phyloP scores from a whole-genome alignment of 2,329 filamentous ascomycete species.

The Aureobasidium sp. region DNA sequence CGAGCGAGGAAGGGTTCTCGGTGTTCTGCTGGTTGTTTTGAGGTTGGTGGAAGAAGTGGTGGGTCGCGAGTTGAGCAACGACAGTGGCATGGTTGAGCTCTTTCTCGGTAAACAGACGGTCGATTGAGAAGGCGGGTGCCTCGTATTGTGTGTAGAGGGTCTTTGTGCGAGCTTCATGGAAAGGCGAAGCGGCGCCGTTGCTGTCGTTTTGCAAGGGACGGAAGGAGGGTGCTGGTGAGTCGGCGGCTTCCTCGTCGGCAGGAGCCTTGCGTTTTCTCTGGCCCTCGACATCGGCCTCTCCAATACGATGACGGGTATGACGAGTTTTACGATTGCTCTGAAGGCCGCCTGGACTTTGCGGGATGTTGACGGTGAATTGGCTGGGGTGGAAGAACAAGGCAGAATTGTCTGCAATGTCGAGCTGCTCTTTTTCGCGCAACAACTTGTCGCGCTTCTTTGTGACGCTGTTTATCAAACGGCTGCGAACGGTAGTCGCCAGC shows the following conservation, averaged over 20 bases:
- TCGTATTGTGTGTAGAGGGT: conserved; percentile 50
- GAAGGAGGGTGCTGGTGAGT: conserved; percentile 49
- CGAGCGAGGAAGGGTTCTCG: conserved; percentile 23
- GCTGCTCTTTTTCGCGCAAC: conserved; percentile 59
- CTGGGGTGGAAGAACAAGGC: conserved; percentile 58
- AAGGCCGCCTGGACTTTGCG: conserved; percentile 54
- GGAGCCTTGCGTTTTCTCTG: conserved; percentile 53
- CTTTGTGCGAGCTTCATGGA: conserved; percentile 47
- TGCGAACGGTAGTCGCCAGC: conserved; percentile 52
- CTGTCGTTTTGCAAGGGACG: conserved; percentile 37
- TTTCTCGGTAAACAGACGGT: conserved; percentile 61
- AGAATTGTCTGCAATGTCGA: conserved; percentile 61
- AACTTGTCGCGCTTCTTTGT: conserved; percentile 51
- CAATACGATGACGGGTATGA: conserved; percentile 49
- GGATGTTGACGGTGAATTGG: conserved; percentile 59
- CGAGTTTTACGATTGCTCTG: conserved; percentile 57
- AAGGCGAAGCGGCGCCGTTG: conserved; percentile 42
- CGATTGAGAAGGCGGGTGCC: conserved; percentile 53
- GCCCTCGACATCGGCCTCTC: conserved; percentile 31
- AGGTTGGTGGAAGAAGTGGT: conserved; percentile 50
- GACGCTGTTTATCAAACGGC: conserved; percentile 53
- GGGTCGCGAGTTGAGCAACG: conserved; percentile 53
- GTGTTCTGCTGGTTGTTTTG: conserved; percentile 17
- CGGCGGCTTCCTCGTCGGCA: conserved; percentile 49
- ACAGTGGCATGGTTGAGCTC: conserved; percentile 57